phyloP scores from a whole-genome alignment of 2,329 filamentous ascomycete genomes.

The Ophiostoma populinum region DNA sequence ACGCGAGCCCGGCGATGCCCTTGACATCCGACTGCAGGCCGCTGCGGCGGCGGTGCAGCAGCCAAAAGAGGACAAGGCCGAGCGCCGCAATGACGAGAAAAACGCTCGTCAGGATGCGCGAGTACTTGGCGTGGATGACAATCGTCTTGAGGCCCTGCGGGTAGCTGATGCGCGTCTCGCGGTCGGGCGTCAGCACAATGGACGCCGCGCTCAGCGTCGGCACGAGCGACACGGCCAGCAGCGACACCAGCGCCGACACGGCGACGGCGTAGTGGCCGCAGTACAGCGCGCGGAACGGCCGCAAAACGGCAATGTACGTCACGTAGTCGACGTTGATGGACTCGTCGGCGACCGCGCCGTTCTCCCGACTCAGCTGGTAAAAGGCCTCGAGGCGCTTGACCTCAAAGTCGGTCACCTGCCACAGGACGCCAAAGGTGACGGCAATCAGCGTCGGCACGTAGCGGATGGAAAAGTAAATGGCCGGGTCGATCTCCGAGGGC shows the following conservation, averaged over 20 bases:
- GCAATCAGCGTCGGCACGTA: slow-evolving; percentile 44
- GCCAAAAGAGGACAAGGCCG: slow-evolving; percentile 39
- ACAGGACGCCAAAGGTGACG: slow-evolving; percentile 45
- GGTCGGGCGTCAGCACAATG: slow-evolving; percentile 37
- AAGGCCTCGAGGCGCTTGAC: slow-evolving; percentile 50
- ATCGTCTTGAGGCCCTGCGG: slow-evolving; percentile 33
- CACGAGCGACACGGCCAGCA: slow-evolving; percentile 49
- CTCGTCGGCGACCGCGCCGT: slow-evolving; percentile 42
- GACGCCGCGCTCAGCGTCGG: slow-evolving; percentile 51
- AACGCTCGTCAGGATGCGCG: slow-evolving; percentile 39
- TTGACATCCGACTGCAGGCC: slow-evolving; percentile 51
- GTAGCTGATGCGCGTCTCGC: slow-evolving; percentile 23
- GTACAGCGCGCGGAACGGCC: slow-evolving; percentile 44
- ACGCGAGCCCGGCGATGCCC: slow-evolving; percentile 56
- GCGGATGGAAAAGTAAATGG: slow-evolving; percentile 43
- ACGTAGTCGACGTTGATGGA: slow-evolving; percentile 62
- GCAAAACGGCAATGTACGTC: slow-evolving; percentile 47
- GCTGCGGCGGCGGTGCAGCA: slow-evolving; percentile 44
- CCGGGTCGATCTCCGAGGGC: slow-evolving; percentile 31
- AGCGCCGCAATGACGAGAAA: slow-evolving; percentile 40
- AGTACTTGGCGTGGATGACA: slow-evolving; percentile 38
- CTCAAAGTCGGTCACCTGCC: slow-evolving; percentile 50
- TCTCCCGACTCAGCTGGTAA: slow-evolving; percentile 44
- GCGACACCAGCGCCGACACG: slow-evolving; percentile 44
- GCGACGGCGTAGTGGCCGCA: slow-evolving; percentile 52